These are phyloP conservation scores for Cryptosporidium sp. DNA, from an alignment of 169 alveolate genomes.

Conservation along the genomic window DNA sequence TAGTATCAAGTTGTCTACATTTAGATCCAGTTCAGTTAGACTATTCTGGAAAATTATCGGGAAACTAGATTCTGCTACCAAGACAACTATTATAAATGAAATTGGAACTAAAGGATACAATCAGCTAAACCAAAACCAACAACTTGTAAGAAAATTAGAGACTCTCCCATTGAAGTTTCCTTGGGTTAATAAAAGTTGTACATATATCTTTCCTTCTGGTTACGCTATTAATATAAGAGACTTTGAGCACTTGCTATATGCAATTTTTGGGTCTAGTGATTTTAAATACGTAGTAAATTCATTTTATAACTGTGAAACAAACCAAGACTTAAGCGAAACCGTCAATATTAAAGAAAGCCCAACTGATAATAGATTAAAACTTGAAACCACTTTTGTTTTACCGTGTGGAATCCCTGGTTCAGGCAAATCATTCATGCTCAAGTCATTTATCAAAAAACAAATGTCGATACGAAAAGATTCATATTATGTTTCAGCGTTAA, in stretches of 20 bases:
- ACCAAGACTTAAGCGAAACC: background rate
- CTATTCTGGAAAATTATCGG: background rate
- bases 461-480: background rate
- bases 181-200: background rate
- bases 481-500: conserved; percentile 1
- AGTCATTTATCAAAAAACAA: background rate
- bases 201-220: background rate
- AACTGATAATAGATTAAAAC: background rate
- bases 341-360: background rate
- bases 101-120: background rate
- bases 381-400: conserved; percentile 46
- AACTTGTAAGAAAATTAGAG: background rate
- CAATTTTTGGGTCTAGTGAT: conserved; percentile 10
- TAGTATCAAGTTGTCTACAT: conserved; percentile 2
- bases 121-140: conserved; percentile 5
- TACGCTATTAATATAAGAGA: conserved; percentile 18
- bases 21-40: background rate
- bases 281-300: conserved; percentile 22
- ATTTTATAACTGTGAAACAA: background rate
- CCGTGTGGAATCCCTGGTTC: conserved; percentile 57
- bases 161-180: conserved; percentile 10
- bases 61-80: background rate
- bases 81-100: background rate
- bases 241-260: conserved; percentile 38
- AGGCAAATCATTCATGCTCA: conserved; percentile 39